These are phyloP conservation scores for Allium fistulosum DNA, from an alignment of 106 monocot genomes.

Conservation along the genomic window DNA sequence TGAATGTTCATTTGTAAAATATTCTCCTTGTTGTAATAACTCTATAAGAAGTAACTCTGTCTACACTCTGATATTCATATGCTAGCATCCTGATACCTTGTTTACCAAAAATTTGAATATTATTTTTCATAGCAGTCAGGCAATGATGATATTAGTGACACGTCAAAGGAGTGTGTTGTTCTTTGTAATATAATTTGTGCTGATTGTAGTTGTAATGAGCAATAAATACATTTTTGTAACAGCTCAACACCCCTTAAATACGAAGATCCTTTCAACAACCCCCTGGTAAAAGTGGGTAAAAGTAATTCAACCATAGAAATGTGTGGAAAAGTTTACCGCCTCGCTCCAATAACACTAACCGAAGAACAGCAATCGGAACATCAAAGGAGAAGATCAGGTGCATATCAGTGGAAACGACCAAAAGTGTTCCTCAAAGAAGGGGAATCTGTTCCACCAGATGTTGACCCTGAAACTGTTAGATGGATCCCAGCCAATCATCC, in stretches of 20 bases:
- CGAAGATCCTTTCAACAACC: conserved; percentile 97
- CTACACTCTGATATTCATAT: too few species aligned
- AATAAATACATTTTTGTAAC: conserved; percentile 2
- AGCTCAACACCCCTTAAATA: conserved; percentile 69
- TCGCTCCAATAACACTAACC: conserved; percentile 79
- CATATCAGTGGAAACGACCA: conserved; percentile 91
- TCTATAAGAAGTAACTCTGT: too few species aligned
- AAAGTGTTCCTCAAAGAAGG: conserved; percentile 93
- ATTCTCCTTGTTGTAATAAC: too few species aligned
- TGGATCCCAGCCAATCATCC: conserved; percentile 96
- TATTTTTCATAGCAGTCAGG: too few species aligned
- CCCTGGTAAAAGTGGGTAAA: conserved; percentile 64
- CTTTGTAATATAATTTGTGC: not conserved
- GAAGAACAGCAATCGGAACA: conserved; percentile 66
- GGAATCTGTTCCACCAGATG: conserved; percentile 63
- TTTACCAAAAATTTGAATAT: too few species aligned
- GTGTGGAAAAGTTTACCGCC: conserved; percentile 83
- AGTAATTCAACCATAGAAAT: conserved; percentile 59
- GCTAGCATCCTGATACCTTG: too few species aligned
- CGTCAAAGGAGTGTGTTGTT: too few species aligned
- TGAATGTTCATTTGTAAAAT: too few species aligned
- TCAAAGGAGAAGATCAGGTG: conserved; percentile 70
- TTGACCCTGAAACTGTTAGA: conserved; percentile 79
- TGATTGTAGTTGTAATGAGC: too few species aligned
- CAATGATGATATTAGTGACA: too few species aligned